A percentile compares a stretch with the other conserved stretches of the same genome.
Evolutionary conservation across 2,329 filamentous ascomycete genomes (phyloP).

Genomic region (Colletotrichum sp.): DNA sequence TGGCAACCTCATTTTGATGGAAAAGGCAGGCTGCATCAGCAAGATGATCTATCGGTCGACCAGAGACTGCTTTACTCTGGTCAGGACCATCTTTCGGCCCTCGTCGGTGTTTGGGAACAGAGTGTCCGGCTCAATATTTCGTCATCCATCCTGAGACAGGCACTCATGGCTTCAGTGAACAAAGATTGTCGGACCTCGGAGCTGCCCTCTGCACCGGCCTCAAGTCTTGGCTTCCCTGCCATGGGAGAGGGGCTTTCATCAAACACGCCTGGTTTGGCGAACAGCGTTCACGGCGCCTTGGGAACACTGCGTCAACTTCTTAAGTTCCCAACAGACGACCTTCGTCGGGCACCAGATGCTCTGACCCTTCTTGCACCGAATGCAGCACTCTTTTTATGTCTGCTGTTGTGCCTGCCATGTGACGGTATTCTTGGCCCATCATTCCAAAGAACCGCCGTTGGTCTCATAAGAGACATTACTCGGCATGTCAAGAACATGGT

Average conservation of each 20-base stretch:
- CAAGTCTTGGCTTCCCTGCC: not conserved
- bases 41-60: not conserved
- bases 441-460: not conserved
- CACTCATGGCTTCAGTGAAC: not conserved
- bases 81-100: not conserved
- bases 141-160: not conserved
- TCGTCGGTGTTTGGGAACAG: not conserved
- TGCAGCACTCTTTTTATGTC: not conserved
- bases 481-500: not conserved
- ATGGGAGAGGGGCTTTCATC: not conserved
- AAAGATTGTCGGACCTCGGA: not conserved
- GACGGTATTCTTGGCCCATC: not conserved
- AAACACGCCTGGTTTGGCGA: not conserved
- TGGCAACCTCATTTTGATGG: not conserved
- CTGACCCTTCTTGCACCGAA: not conserved
- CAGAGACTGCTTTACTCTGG: not conserved
- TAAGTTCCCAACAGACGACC: constrained; percentile 12
- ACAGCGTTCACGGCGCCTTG: not conserved
- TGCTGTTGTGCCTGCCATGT: not conserved
- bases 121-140: not conserved
- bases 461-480: not conserved
- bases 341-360: constrained; percentile 1
- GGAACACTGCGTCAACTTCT: constrained; percentile 11
- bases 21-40: not conserved
- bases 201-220: not conserved